Evolutionary conservation across 2,329 filamentous ascomycete genomes (phyloP).

Genomic region (Hypoxylon sp.): DNA sequence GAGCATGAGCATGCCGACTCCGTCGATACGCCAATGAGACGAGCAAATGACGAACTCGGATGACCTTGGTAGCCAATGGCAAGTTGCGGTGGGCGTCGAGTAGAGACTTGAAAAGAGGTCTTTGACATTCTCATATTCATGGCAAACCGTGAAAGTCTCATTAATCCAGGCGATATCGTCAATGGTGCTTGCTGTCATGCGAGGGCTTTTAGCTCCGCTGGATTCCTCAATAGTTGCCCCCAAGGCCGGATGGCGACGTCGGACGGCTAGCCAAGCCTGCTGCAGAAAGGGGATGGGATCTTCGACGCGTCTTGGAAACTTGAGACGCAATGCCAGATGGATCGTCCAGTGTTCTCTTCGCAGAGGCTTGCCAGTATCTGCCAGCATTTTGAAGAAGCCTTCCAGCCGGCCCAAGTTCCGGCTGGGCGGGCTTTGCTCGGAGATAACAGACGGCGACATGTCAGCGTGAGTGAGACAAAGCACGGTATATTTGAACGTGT

Average conservation of each 20-base stretch:
- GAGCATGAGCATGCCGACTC: conserved; percentile 30
- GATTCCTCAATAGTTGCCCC: conserved; percentile 16
- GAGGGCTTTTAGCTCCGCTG: too few species aligned
- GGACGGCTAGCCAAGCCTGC: conserved; percentile 30
- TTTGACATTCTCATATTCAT: conserved; percentile 8
- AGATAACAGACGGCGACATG: too few species aligned
- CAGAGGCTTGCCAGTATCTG: conserved; percentile 31
- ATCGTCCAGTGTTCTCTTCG: conserved; percentile 45
- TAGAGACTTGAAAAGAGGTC: conserved; percentile 20
- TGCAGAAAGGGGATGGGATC: conserved; percentile 19
- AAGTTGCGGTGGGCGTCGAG: conserved; percentile 26
- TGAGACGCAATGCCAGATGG: conserved; percentile 25
- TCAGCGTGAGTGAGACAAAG: too few species aligned
- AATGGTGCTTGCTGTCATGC: background rate
- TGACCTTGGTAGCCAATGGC: conserved; percentile 32
- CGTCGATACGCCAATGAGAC: conserved; percentile 36
- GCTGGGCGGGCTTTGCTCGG: too few species aligned
- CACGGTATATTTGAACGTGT: too few species aligned
- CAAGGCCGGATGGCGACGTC: conserved; percentile 21
- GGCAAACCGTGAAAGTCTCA: conserved; percentile 19
- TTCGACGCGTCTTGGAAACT: conserved; percentile 31
- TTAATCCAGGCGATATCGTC: conserved; percentile 9
- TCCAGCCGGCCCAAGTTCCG: conserved; percentile 38
- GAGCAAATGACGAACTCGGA: conserved; percentile 26
- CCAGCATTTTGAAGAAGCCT: conserved; percentile 42